These are phyloP conservation scores for Colletotrichum incanum DNA, from an alignment of 2,329 filamentous ascomycete species.

Conservation along the genomic window DNA sequence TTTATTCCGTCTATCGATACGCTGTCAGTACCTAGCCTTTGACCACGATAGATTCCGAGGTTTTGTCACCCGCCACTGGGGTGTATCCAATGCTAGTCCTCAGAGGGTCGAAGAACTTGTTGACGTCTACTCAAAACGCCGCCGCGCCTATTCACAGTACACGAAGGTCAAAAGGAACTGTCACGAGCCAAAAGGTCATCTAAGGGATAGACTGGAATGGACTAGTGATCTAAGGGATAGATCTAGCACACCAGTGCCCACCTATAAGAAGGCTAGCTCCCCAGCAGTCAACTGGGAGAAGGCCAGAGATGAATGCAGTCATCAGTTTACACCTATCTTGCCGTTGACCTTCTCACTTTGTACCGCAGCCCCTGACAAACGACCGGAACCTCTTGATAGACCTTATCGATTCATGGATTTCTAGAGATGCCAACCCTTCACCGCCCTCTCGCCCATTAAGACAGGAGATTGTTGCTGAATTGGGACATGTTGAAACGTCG, in stretches of 20 bases:
- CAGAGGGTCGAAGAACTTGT: conserved; percentile 7
- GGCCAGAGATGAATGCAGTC: too few species aligned
- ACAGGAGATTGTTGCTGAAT: conserved; percentile 10
- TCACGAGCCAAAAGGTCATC: too few species aligned
- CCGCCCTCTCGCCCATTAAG: not conserved
- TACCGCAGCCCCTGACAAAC: too few species aligned
- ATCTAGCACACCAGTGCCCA: too few species aligned
- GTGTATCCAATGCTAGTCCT: too few species aligned
- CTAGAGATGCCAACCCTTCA: not conserved
- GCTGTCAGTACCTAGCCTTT: conserved; percentile 28
- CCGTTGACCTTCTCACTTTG: too few species aligned
- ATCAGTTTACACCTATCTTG: too few species aligned
- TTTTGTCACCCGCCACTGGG: conserved; percentile 13
- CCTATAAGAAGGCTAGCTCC: too few species aligned
- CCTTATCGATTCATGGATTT: conserved; percentile 34
- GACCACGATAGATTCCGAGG: conserved; percentile 22
- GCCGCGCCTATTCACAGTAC: conserved; percentile 5
- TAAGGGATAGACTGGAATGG: too few species aligned
- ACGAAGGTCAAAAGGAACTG: not conserved
- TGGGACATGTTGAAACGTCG: not conserved
- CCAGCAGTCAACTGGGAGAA: too few species aligned
- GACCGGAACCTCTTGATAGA: conserved; percentile 22
- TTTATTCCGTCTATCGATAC: conserved; percentile 22
- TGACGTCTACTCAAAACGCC: conserved; percentile 12
- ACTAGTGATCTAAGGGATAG: too few species aligned